Evolutionary conservation across 1,139 yeast species (phyloP), one percentile per base, ranked within the genome.

Genomic region (Blastobotrys arbuscula): DNA sequence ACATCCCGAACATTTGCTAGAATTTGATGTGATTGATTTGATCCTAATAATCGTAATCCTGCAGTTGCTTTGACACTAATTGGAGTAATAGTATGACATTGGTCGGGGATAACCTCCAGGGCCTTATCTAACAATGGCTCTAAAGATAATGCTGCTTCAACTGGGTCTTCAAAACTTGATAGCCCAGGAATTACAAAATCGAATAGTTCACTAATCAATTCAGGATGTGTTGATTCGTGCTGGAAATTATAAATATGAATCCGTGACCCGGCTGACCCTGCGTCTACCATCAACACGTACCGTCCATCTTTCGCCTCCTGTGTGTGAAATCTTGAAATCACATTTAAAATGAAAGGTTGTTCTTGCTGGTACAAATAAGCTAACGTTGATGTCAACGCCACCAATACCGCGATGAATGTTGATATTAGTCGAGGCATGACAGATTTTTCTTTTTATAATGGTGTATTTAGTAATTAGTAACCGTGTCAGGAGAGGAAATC

Each of bases 11-110:
- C 39, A n/a, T 36, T 21, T 13, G 21, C 6, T 24, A 36, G 15
- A 50, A 88, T 89, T 39, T 77, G 78, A 26, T 68, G 67, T 2
- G 95, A 77, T 63, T 85, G 84, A 43, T 74, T 81, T 44, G 75
- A 76, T 49, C 96, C 96, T 49, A 89, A 73, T 54, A 84, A 65
- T 69, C 97, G 77, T 61, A 89, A 76, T 28, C 97, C 97, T 21
- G 97, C 97, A 44, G 97, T 89, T 42, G 97, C 97, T 70, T 88
- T 89, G 44, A 89, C 95, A 0, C 96, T 89, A 41, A 89, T 77
- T 6, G 97, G 97, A 2, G 96, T 83, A 68, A 95, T 85, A 0
- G 73, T 67, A 59, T 81, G 85, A 60, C 77, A 74, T 40, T 73
- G 74, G 52, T 74, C 71, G 26, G 97, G 97, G 52, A 89, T 84